phyloP scores from a whole-genome alignment of 2,329 filamentous ascomycete species.

The Colletotrichum musicola region DNA sequence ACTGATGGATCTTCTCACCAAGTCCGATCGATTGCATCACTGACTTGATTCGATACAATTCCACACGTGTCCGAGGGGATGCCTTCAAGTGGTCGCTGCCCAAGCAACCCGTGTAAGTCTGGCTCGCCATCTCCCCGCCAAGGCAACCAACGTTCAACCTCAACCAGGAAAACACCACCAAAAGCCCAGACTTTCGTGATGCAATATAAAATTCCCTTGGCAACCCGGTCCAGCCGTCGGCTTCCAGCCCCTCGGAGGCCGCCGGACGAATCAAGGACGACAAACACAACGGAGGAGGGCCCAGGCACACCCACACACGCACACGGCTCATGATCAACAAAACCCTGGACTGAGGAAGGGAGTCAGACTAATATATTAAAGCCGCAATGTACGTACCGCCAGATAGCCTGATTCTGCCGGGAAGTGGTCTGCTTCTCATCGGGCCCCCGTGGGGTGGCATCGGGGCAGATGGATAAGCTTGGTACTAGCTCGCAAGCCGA shows the following conservation, averaged over 20 bases:
- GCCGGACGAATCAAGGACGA: background rate
- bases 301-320: background rate
- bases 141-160: background rate
- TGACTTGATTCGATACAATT: background rate
- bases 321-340: background rate
- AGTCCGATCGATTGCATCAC: too few species aligned
- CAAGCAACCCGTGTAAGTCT: background rate
- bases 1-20: too few species aligned
- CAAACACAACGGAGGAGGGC: background rate
- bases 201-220: background rate
- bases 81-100: background rate
- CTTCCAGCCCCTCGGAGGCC: background rate
- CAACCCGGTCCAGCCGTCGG: background rate
- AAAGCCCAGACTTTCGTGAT: background rate
- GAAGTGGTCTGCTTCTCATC: background rate
- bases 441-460: conserved; percentile 5
- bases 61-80: background rate
- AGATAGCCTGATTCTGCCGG: conserved; percentile 6
- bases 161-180: background rate
- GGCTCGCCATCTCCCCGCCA: background rate
- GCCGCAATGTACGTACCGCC: conserved; percentile 2
- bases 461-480: conserved; percentile 25
- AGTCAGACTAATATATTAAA: conserved; percentile 8
- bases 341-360: too few species aligned
- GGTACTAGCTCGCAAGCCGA: conserved; percentile 24